Conservation (phyloP, 805 yeast genomes). For the Candida saitoana region DNA sequence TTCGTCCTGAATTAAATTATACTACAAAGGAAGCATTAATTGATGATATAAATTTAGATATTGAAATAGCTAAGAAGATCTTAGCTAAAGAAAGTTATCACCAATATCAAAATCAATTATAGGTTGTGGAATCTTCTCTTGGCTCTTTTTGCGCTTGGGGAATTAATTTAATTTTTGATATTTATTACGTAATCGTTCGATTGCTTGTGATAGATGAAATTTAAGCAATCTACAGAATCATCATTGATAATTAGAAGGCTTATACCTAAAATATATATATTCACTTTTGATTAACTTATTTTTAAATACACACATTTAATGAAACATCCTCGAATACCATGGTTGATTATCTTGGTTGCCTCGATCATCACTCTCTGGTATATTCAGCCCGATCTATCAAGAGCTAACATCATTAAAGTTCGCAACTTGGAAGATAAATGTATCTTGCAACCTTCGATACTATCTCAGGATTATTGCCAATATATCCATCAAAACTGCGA, state of each 20-base stretch:
- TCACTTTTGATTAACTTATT: background rate
- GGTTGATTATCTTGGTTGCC: background rate
- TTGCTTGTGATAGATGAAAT: background rate
- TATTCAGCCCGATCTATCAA: background rate
- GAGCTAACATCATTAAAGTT: background rate
- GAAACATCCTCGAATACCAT: background rate
- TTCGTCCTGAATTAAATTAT: constrained; percentile 87
- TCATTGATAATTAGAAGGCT: background rate
- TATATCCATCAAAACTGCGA: constrained; percentile 18
- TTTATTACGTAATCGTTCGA: background rate
- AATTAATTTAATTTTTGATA: background rate
- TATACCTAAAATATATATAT: background rate
- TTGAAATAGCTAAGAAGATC: constrained; percentile 55
- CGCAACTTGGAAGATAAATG: background rate
- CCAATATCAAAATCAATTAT: constrained; percentile 8
- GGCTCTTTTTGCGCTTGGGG: too few relatives aligned
- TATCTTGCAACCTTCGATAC: background rate
- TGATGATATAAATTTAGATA: constrained; percentile 78
- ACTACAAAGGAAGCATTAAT: constrained; percentile 81
- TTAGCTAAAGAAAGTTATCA: constrained; percentile 25
- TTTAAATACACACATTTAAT: background rate
- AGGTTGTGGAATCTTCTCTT: too few relatives aligned
- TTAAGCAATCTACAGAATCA: background rate
- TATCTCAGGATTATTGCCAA: constrained; percentile 13
- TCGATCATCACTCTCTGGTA: background rate